Evolutionary conservation across 1,284 basidiomycete species (phyloP).

Genomic region (Puccinia brachypodii): DNA sequence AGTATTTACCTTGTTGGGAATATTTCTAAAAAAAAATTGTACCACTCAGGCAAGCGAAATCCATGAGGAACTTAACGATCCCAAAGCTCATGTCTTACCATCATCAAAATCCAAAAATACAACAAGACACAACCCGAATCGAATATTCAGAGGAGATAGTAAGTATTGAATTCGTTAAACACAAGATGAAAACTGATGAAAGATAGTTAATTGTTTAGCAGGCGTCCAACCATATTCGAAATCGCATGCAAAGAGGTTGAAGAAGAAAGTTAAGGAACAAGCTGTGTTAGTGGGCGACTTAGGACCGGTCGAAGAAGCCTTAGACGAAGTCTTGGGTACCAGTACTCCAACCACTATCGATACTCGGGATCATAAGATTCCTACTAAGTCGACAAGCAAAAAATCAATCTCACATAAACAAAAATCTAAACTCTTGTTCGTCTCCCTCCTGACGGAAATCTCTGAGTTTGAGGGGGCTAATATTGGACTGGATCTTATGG

Average conservation of each 20-base stretch:
- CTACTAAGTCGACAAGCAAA: not conserved
- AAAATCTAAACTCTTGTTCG: conserved; percentile 34
- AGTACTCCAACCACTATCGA: not conserved
- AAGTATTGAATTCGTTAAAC: not conserved
- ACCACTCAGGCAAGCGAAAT: conserved; percentile 20
- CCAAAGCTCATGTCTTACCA: not conserved
- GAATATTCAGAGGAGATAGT: conserved; percentile 6
- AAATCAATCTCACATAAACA: conserved; percentile 33
- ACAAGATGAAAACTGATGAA: not conserved
- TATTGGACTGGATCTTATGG: too few species aligned
- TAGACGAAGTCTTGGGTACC: conserved; percentile 16
- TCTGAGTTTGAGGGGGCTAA: too few species aligned
- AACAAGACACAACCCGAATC: not conserved
- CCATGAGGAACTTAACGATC: not conserved
- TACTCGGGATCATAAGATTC: not conserved
- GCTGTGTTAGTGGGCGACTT: not conserved
- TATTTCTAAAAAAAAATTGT: not conserved
- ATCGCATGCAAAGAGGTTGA: conserved; percentile 37
- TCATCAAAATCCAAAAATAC: not conserved
- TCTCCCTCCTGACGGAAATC: too few species aligned
- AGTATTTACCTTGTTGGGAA: not conserved
- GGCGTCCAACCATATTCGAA: conserved; percentile 37
- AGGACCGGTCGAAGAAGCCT: conserved; percentile 2
- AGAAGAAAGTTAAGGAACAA: conserved; percentile 37
- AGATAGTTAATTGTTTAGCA: not conserved